These are phyloP conservation scores for Solanum arcanum DNA, from an alignment of 257 asterid genomes.

Conservation along the genomic window DNA sequence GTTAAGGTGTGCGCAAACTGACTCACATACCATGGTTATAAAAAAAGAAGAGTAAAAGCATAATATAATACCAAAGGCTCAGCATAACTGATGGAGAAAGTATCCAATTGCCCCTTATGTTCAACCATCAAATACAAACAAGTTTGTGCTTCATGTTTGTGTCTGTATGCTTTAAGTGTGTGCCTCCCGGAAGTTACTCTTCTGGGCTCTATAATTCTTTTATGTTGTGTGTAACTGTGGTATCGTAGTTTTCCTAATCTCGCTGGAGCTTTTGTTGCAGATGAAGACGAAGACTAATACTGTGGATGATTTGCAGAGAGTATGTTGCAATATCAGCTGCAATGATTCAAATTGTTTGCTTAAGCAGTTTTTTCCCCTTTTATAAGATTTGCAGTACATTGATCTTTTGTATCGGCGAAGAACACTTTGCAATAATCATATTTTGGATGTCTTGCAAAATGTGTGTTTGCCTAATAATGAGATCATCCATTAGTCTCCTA, in stretches of 20 bases:
- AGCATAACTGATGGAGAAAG: background rate
- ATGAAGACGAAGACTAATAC: background rate
- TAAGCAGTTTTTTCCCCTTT: background rate
- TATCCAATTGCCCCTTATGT: background rate
- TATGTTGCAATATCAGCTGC: background rate
- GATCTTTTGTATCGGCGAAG: background rate
- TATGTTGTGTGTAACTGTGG: background rate
- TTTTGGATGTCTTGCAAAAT: background rate
- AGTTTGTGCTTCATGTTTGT: background rate
- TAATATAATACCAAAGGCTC: background rate
- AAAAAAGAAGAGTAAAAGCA: background rate
- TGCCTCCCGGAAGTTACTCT: background rate
- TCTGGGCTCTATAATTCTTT: background rate
- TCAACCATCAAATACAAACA: background rate
- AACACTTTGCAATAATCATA: background rate
- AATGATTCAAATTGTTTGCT: background rate
- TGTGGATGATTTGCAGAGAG: background rate
- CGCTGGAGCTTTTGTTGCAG: background rate
- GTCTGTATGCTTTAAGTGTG: background rate
- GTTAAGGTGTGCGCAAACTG: background rate
- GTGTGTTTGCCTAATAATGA: background rate
- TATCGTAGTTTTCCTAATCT: background rate
- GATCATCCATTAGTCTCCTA: background rate
- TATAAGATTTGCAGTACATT: background rate
- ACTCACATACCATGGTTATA: background rate